Conservation (phyloP, 352 stramenopile genomes). For the Elongisporangium senticosum region DNA sequence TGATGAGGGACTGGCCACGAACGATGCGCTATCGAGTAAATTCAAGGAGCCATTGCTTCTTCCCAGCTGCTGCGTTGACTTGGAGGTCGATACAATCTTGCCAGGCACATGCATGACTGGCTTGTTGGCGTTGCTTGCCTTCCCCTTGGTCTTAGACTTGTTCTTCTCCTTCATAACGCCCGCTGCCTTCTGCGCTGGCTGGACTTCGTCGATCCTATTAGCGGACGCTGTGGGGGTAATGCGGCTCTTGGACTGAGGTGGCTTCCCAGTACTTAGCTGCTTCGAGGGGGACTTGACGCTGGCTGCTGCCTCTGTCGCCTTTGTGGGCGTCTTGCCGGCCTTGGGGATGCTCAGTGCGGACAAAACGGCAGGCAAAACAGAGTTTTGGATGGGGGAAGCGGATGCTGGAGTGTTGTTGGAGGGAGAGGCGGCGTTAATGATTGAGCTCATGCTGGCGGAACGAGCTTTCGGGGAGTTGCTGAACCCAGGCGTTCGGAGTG, state of each 20-base stretch:
- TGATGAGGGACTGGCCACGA: neutral
- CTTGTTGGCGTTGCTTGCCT: constrained; percentile 11
- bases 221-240: neutral
- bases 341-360: constrained; percentile 1
- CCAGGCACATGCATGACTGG: constrained; percentile 29
- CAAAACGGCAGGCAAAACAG: neutral
- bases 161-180: constrained; percentile 11
- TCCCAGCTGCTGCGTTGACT: constrained; percentile 8
- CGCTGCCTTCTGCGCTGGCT: constrained; percentile 1
- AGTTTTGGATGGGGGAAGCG: neutral
- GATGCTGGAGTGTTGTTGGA: neutral
- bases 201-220: constrained; percentile 11
- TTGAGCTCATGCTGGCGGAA: constrained; percentile 9
- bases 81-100: constrained; percentile 36
- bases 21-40: neutral
- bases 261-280: constrained; percentile 3
- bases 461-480: constrained; percentile 16
- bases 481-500: neutral
- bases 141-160: constrained; percentile 11
- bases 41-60: neutral
- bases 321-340: constrained; percentile 6
- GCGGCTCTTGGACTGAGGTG: neutral
- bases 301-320: neutral
- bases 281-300: constrained; percentile 12
- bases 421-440: neutral